These are phyloP conservation scores for Metschnikowia cerradonensis DNA, from an alignment of 805 yeast species.

Conservation along the genomic window DNA sequence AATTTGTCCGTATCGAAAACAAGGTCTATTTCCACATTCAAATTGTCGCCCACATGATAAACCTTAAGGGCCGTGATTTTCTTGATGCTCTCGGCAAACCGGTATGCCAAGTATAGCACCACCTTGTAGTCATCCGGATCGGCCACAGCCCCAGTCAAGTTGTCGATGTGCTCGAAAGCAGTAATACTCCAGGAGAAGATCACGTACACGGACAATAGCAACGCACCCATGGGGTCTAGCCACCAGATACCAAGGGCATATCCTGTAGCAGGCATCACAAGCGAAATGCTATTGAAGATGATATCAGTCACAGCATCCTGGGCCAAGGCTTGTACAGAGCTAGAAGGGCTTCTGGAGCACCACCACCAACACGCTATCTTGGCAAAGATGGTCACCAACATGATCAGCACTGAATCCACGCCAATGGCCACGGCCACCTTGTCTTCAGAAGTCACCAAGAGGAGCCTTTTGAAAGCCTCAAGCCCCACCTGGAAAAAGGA, in stretches of 20 bases:
- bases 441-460: slow-evolving; percentile 30
- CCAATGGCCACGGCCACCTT: slow-evolving; percentile 45
- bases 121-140: slow-evolving; percentile 58
- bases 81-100: slow-evolving; percentile 65
- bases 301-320: slow-evolving; percentile 81
- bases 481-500: slow-evolving; percentile 71
- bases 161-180: slow-evolving; percentile 68
- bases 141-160: slow-evolving; percentile 73
- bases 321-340: slow-evolving; percentile 72
- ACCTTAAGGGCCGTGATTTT: slow-evolving; percentile 64
- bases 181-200: slow-evolving; percentile 59
- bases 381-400: slow-evolving; percentile 57
- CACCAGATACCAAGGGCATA: slow-evolving; percentile 53
- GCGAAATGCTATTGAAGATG: slow-evolving; percentile 66
- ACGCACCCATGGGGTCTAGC: slow-evolving; percentile 74
- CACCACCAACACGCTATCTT: slow-evolving; percentile 61
- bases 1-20: slow-evolving; percentile 45
- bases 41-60: slow-evolving; percentile 74
- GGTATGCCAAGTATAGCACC: slow-evolving; percentile 58
- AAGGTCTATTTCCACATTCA: slow-evolving; percentile 74
- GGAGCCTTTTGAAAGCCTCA: slow-evolving; percentile 51
- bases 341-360: slow-evolving; percentile 57
- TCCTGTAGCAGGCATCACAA: slow-evolving; percentile 66
- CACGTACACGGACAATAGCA: slow-evolving; percentile 57
- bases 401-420: slow-evolving; percentile 48